phyloP scores from a whole-genome alignment of 73 alveolate species.

The Paramecium primaurelia region DNA sequence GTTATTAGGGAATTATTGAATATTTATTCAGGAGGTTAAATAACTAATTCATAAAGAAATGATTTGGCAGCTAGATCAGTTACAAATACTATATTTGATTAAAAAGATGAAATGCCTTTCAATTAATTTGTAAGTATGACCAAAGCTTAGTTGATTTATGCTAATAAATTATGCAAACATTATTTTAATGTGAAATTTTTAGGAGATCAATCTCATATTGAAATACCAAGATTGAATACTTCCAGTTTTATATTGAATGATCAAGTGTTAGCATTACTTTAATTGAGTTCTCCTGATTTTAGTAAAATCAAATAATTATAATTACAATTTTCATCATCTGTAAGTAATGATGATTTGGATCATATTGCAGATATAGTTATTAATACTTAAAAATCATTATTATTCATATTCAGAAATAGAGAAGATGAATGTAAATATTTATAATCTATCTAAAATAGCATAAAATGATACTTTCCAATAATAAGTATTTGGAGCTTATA shows the following conservation, averaged over 20 bases:
- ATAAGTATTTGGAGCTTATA: conserved; percentile 24
- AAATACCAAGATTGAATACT: background rate
- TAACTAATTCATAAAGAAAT: background rate
- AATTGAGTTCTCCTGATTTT: conserved; percentile 25
- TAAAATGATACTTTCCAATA: conserved; percentile 19
- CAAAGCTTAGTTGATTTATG: background rate
- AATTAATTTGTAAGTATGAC: background rate
- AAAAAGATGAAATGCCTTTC: background rate
- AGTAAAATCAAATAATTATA: background rate
- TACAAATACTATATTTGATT: conserved; percentile 6
- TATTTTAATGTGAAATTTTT: conserved; percentile 12
- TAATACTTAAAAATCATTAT: background rate
- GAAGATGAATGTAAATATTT: conserved; percentile 38
- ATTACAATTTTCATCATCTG: background rate
- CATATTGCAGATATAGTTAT: background rate
- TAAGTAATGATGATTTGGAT: background rate
- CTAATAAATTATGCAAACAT: background rate
- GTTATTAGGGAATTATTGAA: conserved; percentile 1
- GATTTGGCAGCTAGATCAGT: conserved; percentile 44
- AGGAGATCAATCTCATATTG: background rate
- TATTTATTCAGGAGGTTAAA: background rate
- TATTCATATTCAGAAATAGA: conserved; percentile 13
- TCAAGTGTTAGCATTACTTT: conserved; percentile 11
- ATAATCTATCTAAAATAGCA: background rate
- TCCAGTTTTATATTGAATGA: conserved; percentile 25